These are phyloP conservation scores for Athelia sp. DNA, from an alignment of 1,284 basidiomycete genomes.

Conservation along the genomic window DNA sequence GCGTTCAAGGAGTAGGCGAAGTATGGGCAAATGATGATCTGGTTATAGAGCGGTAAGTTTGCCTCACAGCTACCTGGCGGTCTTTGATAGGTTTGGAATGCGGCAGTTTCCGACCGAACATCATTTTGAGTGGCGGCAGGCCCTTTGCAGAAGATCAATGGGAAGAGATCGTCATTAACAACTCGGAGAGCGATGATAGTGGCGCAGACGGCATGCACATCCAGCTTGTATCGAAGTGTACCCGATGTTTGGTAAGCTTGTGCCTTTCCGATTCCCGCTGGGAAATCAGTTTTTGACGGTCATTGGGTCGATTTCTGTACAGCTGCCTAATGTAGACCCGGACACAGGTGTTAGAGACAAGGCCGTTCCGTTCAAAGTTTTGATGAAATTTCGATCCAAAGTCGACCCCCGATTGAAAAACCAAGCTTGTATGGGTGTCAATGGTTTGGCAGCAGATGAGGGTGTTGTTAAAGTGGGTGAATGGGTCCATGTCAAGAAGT, in stretches of 20 bases:
- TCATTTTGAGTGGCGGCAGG: constrained; percentile 52
- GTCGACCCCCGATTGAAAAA: constrained; percentile 41
- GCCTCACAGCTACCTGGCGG: background rate
- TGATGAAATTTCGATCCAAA: constrained; percentile 63
- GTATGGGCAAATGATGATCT: constrained; percentile 52
- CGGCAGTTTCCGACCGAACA: constrained; percentile 67
- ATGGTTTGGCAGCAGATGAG: constrained; percentile 42
- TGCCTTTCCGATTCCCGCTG: constrained; percentile 3
- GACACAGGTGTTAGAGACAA: constrained; percentile 60
- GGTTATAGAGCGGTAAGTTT: constrained; percentile 52
- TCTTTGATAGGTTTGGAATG: background rate
- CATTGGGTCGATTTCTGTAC: too few species aligned
- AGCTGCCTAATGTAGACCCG: constrained; percentile 72
- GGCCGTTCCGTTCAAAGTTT: constrained; percentile 68
- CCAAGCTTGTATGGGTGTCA: constrained; percentile 61
- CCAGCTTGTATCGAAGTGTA: constrained; percentile 60
- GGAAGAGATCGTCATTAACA: constrained; percentile 48
- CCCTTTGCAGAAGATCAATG: constrained; percentile 48
- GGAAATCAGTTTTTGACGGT: too few species aligned
- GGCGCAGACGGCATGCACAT: constrained; percentile 31
- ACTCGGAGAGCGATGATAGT: constrained; percentile 15
- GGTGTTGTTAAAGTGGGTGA: constrained; percentile 58
- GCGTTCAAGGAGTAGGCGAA: constrained; percentile 51
- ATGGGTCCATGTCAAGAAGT: constrained; percentile 38
- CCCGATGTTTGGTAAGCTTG: constrained; percentile 61